phyloP scores from a whole-genome alignment of 768 basidiomycete genomes.

The Mycena metata region DNA sequence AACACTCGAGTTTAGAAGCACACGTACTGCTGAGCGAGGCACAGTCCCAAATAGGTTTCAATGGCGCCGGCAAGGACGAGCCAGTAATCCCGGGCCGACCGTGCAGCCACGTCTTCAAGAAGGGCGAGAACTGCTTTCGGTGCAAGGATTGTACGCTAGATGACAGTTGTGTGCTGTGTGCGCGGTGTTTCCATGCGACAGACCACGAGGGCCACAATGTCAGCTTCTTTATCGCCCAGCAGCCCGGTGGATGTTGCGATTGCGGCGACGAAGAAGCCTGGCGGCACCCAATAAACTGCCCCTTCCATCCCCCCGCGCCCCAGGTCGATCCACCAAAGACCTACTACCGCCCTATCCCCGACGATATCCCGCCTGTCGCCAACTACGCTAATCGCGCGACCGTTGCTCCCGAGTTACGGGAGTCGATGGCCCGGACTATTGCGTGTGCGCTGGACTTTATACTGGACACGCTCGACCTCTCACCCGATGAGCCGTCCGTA shows the following conservation, averaged over 20 bases:
- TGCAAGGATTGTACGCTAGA: constrained; percentile 96
- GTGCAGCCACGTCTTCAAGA: constrained; percentile 89
- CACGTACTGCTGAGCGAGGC: constrained; percentile 78
- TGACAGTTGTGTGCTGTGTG: constrained; percentile 91
- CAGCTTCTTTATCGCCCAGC: constrained; percentile 92
- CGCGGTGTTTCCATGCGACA: constrained; percentile 91
- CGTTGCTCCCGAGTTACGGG: constrained; percentile 75
- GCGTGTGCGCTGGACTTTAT: constrained; percentile 86
- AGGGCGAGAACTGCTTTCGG: constrained; percentile 92
- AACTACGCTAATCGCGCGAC: constrained; percentile 69
- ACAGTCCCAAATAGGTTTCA: constrained; percentile 70
- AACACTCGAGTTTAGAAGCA: constrained; percentile 71
- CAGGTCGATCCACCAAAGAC: constrained; percentile 54
- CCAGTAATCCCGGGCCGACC: constrained; percentile 76
- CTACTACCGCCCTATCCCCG: constrained; percentile 55
- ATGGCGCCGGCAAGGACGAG: constrained; percentile 72
- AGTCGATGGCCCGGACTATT: constrained; percentile 81
- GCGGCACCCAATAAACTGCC: constrained; percentile 76
- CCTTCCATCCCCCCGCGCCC: constrained; percentile 76
- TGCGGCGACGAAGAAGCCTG: constrained; percentile 95
- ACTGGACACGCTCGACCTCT: constrained; percentile 85
- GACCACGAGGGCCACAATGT: constrained; percentile 91
- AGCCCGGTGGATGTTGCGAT: constrained; percentile 94
- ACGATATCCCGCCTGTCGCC: constrained; percentile 71
- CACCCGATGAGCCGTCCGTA: constrained; percentile 82